Conservation (phyloP, 1,284 basidiomycete species). For the Sphaerobolus stellatus region DNA sequence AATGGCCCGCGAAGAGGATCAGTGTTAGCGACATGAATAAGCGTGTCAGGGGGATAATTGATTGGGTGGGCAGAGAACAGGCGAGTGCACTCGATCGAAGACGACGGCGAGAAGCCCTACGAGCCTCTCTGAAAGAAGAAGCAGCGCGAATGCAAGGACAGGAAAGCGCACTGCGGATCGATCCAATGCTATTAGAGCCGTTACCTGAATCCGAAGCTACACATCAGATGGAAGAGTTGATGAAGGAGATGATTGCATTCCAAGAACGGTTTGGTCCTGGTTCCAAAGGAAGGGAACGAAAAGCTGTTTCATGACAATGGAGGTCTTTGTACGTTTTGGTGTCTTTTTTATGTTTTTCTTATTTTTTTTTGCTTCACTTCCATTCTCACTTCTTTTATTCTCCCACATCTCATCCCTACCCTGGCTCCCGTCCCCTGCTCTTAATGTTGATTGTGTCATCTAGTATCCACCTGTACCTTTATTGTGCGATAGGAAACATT, state of each 20-base stretch:
- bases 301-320: conserved; percentile 1
- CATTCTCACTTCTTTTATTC: too few species aligned
- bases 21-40: conserved; percentile 98
- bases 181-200: neutral
- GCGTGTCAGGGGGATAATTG: conserved; percentile 85
- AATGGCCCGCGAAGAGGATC: conserved; percentile 92
- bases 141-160: conserved; percentile 15
- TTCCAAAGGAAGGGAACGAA: conserved; percentile 52
- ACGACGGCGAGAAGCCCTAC: conserved; percentile 66
- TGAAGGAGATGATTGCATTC: conserved; percentile 82
- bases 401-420: too few species aligned
- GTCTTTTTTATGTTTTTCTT: conserved; percentile 3
- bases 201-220: conserved; percentile 2
- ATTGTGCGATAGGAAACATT: too few species aligned
- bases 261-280: conserved; percentile 80
- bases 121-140: conserved; percentile 39
- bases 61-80: conserved; percentile 89
- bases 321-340: neutral
- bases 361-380: neutral
- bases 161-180: conserved; percentile 11
- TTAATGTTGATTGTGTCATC: too few species aligned
- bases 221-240: conserved; percentile 81
- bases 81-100: conserved; percentile 71
- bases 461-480: too few species aligned
- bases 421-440: too few species aligned